Evolutionary conservation across 2,329 filamentous ascomycete genomes (phyloP).

Genomic region (Cladosporium sp.): DNA sequence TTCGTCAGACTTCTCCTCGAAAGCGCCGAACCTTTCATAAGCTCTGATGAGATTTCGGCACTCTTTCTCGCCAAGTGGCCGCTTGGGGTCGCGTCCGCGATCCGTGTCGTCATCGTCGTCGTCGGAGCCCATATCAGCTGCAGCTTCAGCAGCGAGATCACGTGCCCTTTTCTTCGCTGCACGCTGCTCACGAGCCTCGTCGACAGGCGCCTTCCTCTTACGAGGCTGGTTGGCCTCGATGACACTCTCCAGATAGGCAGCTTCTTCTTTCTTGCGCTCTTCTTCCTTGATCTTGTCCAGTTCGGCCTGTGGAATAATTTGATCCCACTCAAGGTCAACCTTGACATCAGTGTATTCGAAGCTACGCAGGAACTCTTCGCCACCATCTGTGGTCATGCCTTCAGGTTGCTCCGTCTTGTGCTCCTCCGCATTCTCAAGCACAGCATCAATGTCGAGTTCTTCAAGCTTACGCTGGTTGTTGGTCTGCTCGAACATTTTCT

Average conservation of each 20-base stretch:
- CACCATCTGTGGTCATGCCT: constrained; percentile 89
- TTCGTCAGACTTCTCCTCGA: constrained; percentile 83
- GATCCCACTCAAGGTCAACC: constrained; percentile 93
- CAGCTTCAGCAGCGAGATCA: constrained; percentile 57
- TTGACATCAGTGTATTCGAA: constrained; percentile 97
- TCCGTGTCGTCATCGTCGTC: constrained; percentile 43
- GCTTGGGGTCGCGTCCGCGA: constrained; percentile 69
- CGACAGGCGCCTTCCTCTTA: constrained; percentile 60
- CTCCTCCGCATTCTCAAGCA: constrained; percentile 93
- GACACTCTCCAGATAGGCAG: constrained; percentile 74
- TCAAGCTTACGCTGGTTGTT: constrained; percentile 95
- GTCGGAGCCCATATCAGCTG: constrained; percentile 58
- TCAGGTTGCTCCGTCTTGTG: constrained; percentile 95
- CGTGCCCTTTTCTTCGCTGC: constrained; percentile 66
- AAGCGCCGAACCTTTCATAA: constrained; percentile 84
- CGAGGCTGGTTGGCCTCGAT: constrained; percentile 83
- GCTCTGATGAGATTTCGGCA: constrained; percentile 86
- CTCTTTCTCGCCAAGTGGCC: constrained; percentile 89
- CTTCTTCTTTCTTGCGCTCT: constrained; percentile 78
- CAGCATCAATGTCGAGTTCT: constrained; percentile 94
- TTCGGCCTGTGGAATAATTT: constrained; percentile 93
- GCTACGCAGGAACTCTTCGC: constrained; percentile 87
- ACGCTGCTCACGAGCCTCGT: constrained; percentile 62
- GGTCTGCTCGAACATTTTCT: constrained; percentile 97
- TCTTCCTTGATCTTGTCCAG: constrained; percentile 85